phyloP scores from a whole-genome alignment of 768 basidiomycete genomes.

The Mycena capillaripes region DNA sequence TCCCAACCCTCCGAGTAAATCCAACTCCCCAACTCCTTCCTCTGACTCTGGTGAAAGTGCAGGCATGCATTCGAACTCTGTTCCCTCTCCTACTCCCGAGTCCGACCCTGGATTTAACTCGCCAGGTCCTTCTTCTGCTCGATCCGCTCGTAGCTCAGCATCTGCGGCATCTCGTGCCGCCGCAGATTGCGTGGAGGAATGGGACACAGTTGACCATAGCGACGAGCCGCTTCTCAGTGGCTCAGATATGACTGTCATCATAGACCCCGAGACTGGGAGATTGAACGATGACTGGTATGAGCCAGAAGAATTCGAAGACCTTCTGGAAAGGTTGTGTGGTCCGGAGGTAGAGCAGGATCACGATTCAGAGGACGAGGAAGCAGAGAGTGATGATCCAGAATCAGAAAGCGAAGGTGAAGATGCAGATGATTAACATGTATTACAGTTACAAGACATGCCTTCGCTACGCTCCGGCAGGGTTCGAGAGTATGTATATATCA shows the following conservation, averaged over 20 bases:
- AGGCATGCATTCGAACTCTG: too few species aligned
- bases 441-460: too few species aligned
- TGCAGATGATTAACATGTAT: too few species aligned
- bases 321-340: background rate
- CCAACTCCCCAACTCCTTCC: too few species aligned
- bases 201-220: background rate
- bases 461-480: too few species aligned
- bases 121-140: too few species aligned
- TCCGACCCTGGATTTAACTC: constrained; percentile 33
- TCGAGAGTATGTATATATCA: too few species aligned
- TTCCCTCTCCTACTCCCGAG: background rate
- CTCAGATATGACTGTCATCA: constrained; percentile 2
- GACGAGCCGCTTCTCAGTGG: constrained; percentile 1
- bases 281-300: constrained; percentile 7
- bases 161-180: background rate
- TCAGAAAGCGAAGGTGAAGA: too few species aligned
- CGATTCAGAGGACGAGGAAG: constrained; percentile 1
- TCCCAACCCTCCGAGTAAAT: constrained; percentile 8
- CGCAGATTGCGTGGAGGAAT: background rate
- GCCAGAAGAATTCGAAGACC: background rate
- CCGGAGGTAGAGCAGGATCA: background rate
- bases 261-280: background rate
- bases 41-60: too few species aligned
- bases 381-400: too few species aligned
- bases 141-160: too few species aligned